Conservation (phyloP, 1,284 basidiomycete species). For the Hypsizygus ulmarius region DNA sequence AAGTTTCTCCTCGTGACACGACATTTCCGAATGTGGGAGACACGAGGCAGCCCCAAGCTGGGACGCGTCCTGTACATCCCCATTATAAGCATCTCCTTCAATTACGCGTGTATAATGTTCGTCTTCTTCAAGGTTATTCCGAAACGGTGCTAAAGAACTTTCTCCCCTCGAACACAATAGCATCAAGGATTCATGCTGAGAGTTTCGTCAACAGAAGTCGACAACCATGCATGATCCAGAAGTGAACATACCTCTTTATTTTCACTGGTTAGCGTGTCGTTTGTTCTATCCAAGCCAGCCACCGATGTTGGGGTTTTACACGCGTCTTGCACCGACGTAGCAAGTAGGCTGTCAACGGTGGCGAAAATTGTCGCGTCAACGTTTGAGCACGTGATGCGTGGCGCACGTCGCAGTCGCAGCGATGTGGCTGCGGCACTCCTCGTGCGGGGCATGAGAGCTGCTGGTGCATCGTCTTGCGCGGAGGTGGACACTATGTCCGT, state of each 20-base stretch:
- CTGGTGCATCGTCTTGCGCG: neutral
- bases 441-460: neutral
- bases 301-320: conserved; percentile 10
- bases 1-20: conserved; percentile 3
- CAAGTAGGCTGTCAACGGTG: conserved; percentile 2
- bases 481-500: neutral
- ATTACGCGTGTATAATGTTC: neutral
- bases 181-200: conserved; percentile 14
- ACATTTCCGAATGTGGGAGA: conserved; percentile 12
- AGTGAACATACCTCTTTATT: conserved; percentile 3
- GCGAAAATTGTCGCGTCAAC: conserved; percentile 11
- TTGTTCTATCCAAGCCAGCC: conserved; percentile 8
- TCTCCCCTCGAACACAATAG: conserved; percentile 8
- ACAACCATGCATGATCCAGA: neutral
- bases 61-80: conserved; percentile 1
- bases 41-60: conserved; percentile 9
- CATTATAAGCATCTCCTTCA: neutral
- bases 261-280: conserved; percentile 12
- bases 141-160: neutral
- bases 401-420: neutral
- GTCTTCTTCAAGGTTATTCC: neutral
- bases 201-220: conserved; percentile 1
- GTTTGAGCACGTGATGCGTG: conserved; percentile 13
- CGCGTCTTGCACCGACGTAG: conserved; percentile 1
- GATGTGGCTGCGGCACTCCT: conserved; percentile 4